Percentiles rank a stretch among this genome's conserved stretches.
These are phyloP conservation scores for Phoma sp. DNA, from an alignment of 2,329 filamentous ascomycete genomes.

Conservation along the genomic window DNA sequence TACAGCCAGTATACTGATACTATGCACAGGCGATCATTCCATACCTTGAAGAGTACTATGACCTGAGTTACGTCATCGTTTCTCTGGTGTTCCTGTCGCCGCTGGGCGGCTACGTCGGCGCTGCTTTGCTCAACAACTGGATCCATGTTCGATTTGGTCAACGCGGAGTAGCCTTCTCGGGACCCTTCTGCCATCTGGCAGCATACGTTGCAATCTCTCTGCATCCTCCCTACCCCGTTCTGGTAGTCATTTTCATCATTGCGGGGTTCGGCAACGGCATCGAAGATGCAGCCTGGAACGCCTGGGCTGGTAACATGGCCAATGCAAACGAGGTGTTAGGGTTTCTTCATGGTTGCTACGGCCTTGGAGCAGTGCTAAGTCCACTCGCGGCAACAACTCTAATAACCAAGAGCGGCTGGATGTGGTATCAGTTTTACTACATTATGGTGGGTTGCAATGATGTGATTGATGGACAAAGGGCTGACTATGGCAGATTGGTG, in stretches of 20 bases:
- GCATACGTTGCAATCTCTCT: conserved; percentile 68
- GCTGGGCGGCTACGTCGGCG: conserved; percentile 66
- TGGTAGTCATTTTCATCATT: conserved; percentile 69
- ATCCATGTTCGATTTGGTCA: conserved; percentile 70
- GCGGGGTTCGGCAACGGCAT: conserved; percentile 74
- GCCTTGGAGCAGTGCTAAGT: conserved; percentile 70
- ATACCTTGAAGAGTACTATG: conserved; percentile 65
- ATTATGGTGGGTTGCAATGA: conserved; percentile 62
- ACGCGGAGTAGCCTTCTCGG: conserved; percentile 71
- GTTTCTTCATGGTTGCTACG: conserved; percentile 72
- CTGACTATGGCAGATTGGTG: conserved; percentile 39
- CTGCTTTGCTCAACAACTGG: conserved; percentile 67
- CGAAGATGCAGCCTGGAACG: conserved; percentile 65
- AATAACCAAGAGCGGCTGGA: conserved; percentile 63
- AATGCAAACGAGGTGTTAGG: conserved; percentile 75
- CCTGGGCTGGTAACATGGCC: conserved; percentile 71
- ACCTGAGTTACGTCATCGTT: conserved; percentile 64
- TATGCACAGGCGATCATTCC: conserved; percentile 14
- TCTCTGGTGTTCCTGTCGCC: conserved; percentile 70
- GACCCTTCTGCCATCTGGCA: conserved; percentile 64
- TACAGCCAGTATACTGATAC: background rate
- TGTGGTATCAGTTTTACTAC: conserved; percentile 78
- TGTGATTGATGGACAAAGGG: background rate
- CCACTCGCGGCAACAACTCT: conserved; percentile 73
- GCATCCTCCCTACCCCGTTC: conserved; percentile 70